Evolutionary conservation across 225 moss, liverwort and hornwort species (phyloP).

Genomic region (Climacium dendroides): DNA sequence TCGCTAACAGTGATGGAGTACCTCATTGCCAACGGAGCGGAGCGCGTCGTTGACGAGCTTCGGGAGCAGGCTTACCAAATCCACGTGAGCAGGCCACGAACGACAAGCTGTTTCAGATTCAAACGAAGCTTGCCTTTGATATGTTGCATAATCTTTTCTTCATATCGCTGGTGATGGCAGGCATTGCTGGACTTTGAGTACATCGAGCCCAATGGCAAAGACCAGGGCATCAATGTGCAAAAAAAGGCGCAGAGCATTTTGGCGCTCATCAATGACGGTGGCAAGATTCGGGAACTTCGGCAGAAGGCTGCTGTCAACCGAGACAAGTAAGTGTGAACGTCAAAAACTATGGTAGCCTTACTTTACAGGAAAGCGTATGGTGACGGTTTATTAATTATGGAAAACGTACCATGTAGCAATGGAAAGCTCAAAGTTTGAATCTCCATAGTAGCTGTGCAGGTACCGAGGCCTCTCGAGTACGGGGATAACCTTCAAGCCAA

Average conservation of each 20-base stretch:
- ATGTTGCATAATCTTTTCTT: neutral
- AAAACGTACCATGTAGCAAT: neutral
- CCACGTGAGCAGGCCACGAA: constrained; percentile 46
- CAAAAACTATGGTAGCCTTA: neutral
- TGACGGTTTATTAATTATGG: neutral
- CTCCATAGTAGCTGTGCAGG: constrained; percentile 10
- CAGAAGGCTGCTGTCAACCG: constrained; percentile 71
- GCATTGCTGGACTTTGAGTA: constrained; percentile 77
- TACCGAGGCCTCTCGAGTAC: constrained; percentile 80
- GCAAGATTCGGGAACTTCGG: constrained; percentile 78
- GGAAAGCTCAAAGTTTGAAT: neutral
- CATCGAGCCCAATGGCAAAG: constrained; percentile 76
- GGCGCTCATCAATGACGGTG: constrained; percentile 64
- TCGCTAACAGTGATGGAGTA: constrained; percentile 95
- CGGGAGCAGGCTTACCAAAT: constrained; percentile 86
- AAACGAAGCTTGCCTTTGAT: neutral
- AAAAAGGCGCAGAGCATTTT: constrained; percentile 79
- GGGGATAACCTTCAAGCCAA: constrained; percentile 47
- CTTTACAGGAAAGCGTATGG: neutral
- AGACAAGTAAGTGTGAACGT: constrained; percentile 59
- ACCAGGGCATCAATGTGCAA: constrained; percentile 93
- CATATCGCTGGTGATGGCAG: constrained; percentile 13
- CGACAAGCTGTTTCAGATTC: neutral
- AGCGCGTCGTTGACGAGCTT: constrained; percentile 85
- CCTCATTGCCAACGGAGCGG: constrained; percentile 86